Evolutionary conservation across 306 rosid species (phyloP).

Genomic region (Gastrolobium bilobum): DNA sequence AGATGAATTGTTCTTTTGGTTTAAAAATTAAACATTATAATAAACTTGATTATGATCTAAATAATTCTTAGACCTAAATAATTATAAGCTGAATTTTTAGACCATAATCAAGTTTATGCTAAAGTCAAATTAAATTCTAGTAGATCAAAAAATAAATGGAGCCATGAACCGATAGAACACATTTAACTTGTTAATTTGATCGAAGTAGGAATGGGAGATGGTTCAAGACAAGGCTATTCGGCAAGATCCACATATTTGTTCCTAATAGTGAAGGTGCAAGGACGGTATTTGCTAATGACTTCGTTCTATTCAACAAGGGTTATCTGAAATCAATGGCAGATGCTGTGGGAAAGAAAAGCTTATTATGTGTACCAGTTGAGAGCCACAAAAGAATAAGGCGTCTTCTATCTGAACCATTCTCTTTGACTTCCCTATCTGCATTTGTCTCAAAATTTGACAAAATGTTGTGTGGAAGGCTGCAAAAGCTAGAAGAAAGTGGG

Average conservation of each 20-base stretch:
- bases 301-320: constrained; percentile 75
- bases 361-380: constrained; percentile 66
- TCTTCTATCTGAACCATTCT: constrained; percentile 75
- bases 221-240: constrained; percentile 82
- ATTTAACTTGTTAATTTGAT: constrained; percentile 30
- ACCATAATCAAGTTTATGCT: background rate
- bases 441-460: constrained; percentile 67
- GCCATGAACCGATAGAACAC: constrained; percentile 3
- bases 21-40: background rate
- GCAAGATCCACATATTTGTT: constrained; percentile 74
- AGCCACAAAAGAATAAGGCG: constrained; percentile 77
- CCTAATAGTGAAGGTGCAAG: constrained; percentile 76
- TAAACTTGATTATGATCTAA: constrained; percentile 12
- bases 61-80: background rate
- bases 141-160: constrained; percentile 5
- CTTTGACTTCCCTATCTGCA: constrained; percentile 65
- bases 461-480: constrained; percentile 65
- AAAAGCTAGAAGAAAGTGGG: constrained; percentile 55
- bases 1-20: background rate
- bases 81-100: constrained; percentile 19
- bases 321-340: constrained; percentile 83
- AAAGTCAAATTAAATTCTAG: background rate
- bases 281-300: constrained; percentile 68
- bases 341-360: constrained; percentile 69
- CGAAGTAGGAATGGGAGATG: constrained; percentile 71